phyloP scores from a whole-genome alignment of 1,284 basidiomycete genomes.

The Moesziomyces antarcticus region DNA sequence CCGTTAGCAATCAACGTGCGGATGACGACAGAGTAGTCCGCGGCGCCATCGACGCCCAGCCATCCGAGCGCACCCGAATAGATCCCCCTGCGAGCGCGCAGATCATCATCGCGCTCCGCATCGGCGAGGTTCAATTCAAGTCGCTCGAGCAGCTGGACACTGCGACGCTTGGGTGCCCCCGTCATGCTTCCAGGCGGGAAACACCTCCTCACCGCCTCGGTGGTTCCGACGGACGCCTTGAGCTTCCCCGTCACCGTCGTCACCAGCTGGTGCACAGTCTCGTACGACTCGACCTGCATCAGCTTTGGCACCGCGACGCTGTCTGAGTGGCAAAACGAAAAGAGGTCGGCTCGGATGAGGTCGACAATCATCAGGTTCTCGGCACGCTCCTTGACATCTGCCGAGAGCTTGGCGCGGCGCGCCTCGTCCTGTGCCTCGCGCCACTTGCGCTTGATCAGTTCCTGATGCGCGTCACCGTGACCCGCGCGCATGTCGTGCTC shows the following conservation, averaged over 20 bases:
- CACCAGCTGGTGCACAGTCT: conserved; percentile 95
- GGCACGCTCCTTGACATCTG: conserved; percentile 89
- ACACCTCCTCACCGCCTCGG: conserved; percentile 81
- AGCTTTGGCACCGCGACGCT: conserved; percentile 85
- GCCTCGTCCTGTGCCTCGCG: conserved; percentile 66
- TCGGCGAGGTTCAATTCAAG: conserved; percentile 73
- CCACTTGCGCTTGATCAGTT: conserved; percentile 38
- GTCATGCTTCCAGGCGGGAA: conserved; percentile 86
- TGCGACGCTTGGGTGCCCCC: conserved; percentile 93
- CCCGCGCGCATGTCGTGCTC: conserved; percentile 47
- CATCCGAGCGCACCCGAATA: conserved; percentile 91
- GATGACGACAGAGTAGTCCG: conserved; percentile 96
- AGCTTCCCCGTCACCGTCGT: conserved; percentile 79
- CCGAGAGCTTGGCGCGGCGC: conserved; percentile 72
- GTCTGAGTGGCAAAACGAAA: conserved; percentile 76
- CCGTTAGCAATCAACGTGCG: conserved; percentile 87
- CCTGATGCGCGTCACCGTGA: conserved; percentile 16
- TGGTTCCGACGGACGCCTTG: conserved; percentile 70
- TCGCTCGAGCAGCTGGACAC: conserved; percentile 85
- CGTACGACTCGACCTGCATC: conserved; percentile 89
- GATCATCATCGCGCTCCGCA: conserved; percentile 27
- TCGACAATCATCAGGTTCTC: conserved; percentile 99
- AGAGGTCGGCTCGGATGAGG: conserved; percentile 90
- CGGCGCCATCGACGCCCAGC: conserved; percentile 86
- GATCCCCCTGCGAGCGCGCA: conserved; percentile 72